Evolutionary conservation across 1,284 basidiomycete genomes (phyloP).

Genomic region (Sanghuangporus weigelae): DNA sequence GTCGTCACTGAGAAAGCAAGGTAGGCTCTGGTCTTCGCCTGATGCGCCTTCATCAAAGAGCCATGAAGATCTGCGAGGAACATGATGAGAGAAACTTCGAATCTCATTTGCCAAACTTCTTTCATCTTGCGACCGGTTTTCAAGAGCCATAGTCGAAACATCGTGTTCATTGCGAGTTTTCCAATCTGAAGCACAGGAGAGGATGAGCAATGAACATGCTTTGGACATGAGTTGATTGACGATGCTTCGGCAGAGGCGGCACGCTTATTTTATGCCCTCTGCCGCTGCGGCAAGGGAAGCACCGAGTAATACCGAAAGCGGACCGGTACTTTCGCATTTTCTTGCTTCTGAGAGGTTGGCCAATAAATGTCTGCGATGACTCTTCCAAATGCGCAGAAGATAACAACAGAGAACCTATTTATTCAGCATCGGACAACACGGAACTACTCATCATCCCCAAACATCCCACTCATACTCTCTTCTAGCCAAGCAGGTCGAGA

Average conservation of each 20-base stretch:
- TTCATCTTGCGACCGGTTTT: background rate
- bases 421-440: background rate
- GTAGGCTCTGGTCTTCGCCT: background rate
- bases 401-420: background rate
- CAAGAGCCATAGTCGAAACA: background rate
- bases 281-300: background rate
- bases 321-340: background rate
- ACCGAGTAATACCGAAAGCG: background rate
- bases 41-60: background rate
- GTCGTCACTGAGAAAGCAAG: background rate
- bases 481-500: background rate
- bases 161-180: background rate
- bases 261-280: background rate
- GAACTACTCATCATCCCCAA: background rate
- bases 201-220: background rate
- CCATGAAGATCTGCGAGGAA: background rate
- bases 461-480: background rate
- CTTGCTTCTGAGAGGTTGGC: background rate
- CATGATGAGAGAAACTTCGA: background rate
- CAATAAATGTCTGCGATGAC: background rate
- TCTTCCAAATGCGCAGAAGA: background rate
- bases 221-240: background rate
- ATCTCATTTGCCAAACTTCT: background rate
- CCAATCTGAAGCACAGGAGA: background rate
- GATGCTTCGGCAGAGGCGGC: background rate